phyloP scores from a whole-genome alignment of 192 early-diverging fungal species.

The Coemansia sp. region DNA sequence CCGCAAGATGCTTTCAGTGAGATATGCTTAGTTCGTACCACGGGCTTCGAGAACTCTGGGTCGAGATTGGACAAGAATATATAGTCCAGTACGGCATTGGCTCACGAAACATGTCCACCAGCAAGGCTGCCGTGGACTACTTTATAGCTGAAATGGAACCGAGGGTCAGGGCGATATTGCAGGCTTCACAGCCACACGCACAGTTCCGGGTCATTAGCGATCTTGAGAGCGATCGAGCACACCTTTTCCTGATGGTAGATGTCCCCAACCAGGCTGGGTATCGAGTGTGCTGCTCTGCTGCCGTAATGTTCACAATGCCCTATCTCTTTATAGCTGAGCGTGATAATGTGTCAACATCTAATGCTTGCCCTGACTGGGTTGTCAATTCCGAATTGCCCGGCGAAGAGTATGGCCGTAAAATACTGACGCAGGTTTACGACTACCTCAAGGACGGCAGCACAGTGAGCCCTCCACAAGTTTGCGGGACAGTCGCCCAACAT shows the following conservation, averaged over 20 bases:
- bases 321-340: neutral
- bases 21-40: too few relatives aligned
- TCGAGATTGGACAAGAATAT: neutral
- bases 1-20: neutral
- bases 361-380: neutral
- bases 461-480: neutral
- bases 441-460: neutral
- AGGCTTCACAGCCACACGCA: neutral
- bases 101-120: neutral
- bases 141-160: neutral
- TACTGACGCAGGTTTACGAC: neutral
- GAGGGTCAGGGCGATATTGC: neutral
- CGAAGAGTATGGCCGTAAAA: neutral
- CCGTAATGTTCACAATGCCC: neutral
- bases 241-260: neutral
- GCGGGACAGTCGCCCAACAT: neutral
- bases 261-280: neutral
- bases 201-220: neutral
- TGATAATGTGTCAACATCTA: neutral
- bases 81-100: neutral
- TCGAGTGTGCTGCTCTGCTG: neutral
- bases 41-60: neutral
- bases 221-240: neutral
- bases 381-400: neutral
- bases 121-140: neutral